Evolutionary conservation across 495 filamentous ascomycete species (phyloP).

Genomic region (Astrothelium macrocarpum): DNA sequence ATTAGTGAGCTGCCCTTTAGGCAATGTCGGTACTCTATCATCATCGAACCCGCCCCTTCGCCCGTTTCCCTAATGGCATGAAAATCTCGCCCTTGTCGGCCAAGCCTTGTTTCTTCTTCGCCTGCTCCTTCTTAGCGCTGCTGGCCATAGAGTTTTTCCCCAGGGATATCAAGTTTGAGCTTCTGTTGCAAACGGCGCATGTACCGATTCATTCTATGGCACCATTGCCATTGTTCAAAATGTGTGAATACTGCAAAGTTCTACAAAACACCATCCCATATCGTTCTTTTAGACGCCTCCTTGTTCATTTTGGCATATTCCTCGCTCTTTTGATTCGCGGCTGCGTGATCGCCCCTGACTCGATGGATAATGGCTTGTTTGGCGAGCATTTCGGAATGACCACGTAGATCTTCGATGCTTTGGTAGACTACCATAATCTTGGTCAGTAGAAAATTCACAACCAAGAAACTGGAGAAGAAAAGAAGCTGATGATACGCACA

Average conservation of each 20-base stretch:
- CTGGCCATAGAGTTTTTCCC: too few species aligned
- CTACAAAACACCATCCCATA: not conserved
- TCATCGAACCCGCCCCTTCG: too few species aligned
- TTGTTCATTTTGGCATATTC: conserved; percentile 45
- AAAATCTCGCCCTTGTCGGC: too few species aligned
- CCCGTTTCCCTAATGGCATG: too few species aligned
- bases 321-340: conserved; percentile 67
- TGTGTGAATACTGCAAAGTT: too few species aligned
- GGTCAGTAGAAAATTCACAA: not conserved
- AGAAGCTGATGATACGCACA: conserved; percentile 15
- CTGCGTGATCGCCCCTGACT: conserved; percentile 56
- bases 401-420: conserved; percentile 60
- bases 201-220: not conserved
- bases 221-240: too few species aligned
- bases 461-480: not conserved
- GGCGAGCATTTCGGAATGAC: conserved; percentile 74
- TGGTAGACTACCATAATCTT: conserved; percentile 47
- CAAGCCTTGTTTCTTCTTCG: too few species aligned
- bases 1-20: not conserved
- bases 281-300: not conserved
- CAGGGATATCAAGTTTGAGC: too few species aligned
- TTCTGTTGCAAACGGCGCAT: too few species aligned
- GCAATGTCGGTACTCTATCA: too few species aligned
- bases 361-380: conserved; percentile 79
- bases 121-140: too few species aligned